phyloP scores from a whole-genome alignment of 208 protist genomes.

The Leishmania tarentolae region DNA sequence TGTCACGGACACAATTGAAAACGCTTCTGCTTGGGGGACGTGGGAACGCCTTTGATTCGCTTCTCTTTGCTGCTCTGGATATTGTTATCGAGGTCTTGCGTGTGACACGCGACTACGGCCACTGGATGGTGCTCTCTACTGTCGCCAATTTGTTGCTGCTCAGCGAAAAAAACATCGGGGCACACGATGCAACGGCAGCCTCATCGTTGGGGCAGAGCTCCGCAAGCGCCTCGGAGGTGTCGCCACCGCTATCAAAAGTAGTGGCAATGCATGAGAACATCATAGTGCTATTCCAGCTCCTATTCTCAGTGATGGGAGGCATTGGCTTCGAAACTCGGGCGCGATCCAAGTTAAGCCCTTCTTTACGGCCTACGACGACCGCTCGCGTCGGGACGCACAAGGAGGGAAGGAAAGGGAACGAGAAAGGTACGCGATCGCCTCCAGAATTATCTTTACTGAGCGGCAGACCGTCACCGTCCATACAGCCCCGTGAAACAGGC shows the following conservation, averaged over 20 bases:
- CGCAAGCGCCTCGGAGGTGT: background rate
- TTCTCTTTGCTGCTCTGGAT: constrained; percentile 60
- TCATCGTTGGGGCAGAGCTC: background rate
- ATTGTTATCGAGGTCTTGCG: constrained; percentile 58
- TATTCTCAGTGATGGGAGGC: constrained; percentile 35
- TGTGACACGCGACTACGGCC: constrained; percentile 39
- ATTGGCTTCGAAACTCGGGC: constrained; percentile 20
- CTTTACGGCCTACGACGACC: background rate
- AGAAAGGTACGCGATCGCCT: background rate
- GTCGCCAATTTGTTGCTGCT: constrained; percentile 50
- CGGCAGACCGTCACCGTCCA: background rate
- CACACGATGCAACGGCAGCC: background rate
- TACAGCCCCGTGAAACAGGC: background rate
- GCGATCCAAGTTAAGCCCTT: background rate
- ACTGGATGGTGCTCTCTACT: constrained; percentile 58
- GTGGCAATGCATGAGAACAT: constrained; percentile 85
- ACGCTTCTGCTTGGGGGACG: constrained; percentile 41
- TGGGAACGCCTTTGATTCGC: constrained; percentile 56
- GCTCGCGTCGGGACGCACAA: background rate
- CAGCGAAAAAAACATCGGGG: constrained; percentile 36
- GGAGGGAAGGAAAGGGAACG: background rate
- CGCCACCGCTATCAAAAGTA: constrained; percentile 22
- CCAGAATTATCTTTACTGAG: background rate
- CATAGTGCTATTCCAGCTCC: constrained; percentile 36
- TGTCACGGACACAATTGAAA: constrained; percentile 39